A percentile compares a stretch with the other conserved stretches of the same genome.
These are phyloP conservation scores for Colletotrichum truncatum DNA, from an alignment of 2,329 filamentous ascomycete species.

Conservation along the genomic window DNA sequence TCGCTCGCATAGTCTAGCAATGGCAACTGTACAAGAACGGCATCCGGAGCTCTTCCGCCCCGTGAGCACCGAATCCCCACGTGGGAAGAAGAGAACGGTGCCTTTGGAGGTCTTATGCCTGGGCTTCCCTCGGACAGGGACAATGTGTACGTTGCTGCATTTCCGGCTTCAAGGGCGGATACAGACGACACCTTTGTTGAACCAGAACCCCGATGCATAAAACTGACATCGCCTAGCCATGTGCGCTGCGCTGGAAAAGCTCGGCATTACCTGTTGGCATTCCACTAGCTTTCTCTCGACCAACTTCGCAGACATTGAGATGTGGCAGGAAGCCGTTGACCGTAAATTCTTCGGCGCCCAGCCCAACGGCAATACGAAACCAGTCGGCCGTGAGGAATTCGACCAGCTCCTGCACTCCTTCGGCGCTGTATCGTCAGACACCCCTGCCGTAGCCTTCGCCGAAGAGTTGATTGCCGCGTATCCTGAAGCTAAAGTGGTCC, in stretches of 20 bases:
- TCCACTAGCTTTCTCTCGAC: constrained; percentile 30
- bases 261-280: constrained; percentile 33
- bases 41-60: constrained; percentile 34
- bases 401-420: constrained; percentile 33
- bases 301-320: constrained; percentile 34
- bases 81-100: constrained; percentile 30
- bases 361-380: not conserved
- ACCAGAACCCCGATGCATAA: no score
- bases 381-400: constrained; percentile 29
- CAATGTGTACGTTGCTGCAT: constrained; percentile 28
- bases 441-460: constrained; percentile 45
- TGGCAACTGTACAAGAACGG: constrained; percentile 31
- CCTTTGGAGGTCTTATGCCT: constrained; percentile 34
- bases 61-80: constrained; percentile 30
- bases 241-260: constrained; percentile 31
- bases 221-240: no score
- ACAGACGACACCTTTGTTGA: no score
- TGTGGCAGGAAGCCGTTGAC: constrained; percentile 34
- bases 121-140: constrained; percentile 34
- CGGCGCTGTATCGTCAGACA: constrained; percentile 48
- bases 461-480: constrained; percentile 51
- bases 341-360: constrained; percentile 31
- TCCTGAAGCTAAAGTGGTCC: constrained; percentile 52
- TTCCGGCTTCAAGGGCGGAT: not conserved
- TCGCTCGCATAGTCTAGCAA: no score